These are phyloP conservation scores for Ilyonectria mors-panacis DNA, from an alignment of 2,329 filamentous ascomycete genomes.

Conservation along the genomic window DNA sequence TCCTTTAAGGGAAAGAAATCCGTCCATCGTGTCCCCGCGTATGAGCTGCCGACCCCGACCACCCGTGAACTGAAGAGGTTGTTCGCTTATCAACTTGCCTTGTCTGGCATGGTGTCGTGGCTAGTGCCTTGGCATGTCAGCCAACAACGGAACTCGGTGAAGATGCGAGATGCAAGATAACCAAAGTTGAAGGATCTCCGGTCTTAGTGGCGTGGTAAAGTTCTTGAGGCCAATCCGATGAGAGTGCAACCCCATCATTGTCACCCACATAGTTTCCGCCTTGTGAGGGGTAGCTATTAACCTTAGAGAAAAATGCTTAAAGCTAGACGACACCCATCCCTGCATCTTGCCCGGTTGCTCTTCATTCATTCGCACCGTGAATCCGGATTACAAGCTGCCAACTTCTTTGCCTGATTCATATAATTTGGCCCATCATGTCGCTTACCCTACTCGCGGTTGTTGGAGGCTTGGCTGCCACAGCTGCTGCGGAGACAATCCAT, in stretches of 20 bases:
- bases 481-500: slow-evolving; percentile 51
- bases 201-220: slow-evolving; percentile 13
- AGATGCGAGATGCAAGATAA: slow-evolving; percentile 2
- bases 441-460: neutral
- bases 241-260: slow-evolving; percentile 8
- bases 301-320: slow-evolving; percentile 26
- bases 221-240: neutral
- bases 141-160: slow-evolving; percentile 9
- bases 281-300: neutral
- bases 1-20: neutral
- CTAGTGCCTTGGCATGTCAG: slow-evolving; percentile 25
- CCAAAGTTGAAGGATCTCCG: slow-evolving; percentile 14
- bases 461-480: slow-evolving; percentile 4
- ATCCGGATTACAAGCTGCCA: neutral
- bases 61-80: neutral
- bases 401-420: neutral
- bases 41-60: neutral
- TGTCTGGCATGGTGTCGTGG: neutral
- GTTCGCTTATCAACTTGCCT: slow-evolving; percentile 8
- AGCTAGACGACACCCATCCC: neutral
- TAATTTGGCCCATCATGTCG: neutral
- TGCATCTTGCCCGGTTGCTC: neutral
- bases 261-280: neutral
- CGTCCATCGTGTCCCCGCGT: neutral
- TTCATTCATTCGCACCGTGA: neutral